phyloP scores from a whole-genome alignment of 1,284 basidiomycete genomes.

The Fomitopsis betulina region DNA sequence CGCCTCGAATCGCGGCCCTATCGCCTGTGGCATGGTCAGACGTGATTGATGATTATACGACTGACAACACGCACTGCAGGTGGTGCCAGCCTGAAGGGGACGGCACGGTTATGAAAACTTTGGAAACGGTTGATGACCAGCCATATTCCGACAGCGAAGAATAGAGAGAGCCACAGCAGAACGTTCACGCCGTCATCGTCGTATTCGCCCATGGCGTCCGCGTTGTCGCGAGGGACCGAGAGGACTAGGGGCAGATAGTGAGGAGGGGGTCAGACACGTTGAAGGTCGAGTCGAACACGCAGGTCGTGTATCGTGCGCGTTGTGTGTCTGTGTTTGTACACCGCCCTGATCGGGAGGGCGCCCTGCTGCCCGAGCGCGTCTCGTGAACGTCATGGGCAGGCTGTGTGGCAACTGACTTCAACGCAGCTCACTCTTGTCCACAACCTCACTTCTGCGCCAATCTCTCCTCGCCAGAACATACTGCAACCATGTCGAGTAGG shows the following conservation, averaged over 20 bases:
- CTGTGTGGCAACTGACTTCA: constrained; percentile 1
- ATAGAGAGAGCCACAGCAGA: constrained; percentile 44
- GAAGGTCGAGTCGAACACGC: constrained; percentile 1
- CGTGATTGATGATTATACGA: neutral
- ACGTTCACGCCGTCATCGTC: constrained; percentile 28
- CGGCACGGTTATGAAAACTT: constrained; percentile 64
- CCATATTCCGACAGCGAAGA: constrained; percentile 72
- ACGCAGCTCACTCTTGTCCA: constrained; percentile 5
- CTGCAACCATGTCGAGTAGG: constrained; percentile 47
- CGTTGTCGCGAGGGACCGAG: neutral
- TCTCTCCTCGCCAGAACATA: neutral
- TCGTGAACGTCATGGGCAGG: constrained; percentile 10
- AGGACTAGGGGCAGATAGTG: constrained; percentile 2
- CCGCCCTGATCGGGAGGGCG: no score
- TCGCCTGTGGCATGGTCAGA: constrained; percentile 38
- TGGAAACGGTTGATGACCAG: constrained; percentile 71
- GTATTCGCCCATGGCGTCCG: constrained; percentile 23
- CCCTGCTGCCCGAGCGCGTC: neutral
- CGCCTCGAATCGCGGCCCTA: constrained; percentile 49
- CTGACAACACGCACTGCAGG: constrained; percentile 49
- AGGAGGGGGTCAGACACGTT: neutral
- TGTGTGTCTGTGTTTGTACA: constrained; percentile 12
- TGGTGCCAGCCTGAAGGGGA: constrained; percentile 52
- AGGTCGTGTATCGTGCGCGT: neutral
- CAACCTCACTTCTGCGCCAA: neutral